Conservation (phyloP, 1,284 basidiomycete species). For the Trametes pubescens region DNA sequence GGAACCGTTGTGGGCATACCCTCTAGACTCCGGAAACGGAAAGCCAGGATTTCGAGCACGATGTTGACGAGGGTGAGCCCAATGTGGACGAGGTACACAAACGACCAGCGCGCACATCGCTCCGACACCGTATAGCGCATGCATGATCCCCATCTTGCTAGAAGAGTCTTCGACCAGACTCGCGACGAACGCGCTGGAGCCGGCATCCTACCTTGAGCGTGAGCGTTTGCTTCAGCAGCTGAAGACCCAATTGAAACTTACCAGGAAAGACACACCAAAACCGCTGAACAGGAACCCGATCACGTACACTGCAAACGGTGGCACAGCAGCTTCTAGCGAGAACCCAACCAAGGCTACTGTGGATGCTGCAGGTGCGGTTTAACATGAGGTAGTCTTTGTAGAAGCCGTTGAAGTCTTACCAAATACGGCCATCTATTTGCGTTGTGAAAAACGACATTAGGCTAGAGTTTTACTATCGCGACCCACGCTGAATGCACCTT, state of each 20-base stretch:
- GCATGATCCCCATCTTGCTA: slow-evolving; percentile 68
- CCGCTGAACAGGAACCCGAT: slow-evolving; percentile 66
- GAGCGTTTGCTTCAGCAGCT: neutral
- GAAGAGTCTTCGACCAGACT: slow-evolving; percentile 52
- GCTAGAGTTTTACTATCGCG: too few relatives aligned
- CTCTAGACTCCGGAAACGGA: slow-evolving; percentile 62
- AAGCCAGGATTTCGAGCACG: slow-evolving; percentile 52
- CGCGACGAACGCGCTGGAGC: slow-evolving; percentile 63
- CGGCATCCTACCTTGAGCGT: slow-evolving; percentile 51
- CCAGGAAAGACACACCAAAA: slow-evolving; percentile 64
- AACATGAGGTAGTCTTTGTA: neutral
- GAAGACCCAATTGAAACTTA: slow-evolving; percentile 30
- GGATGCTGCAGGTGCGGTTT: slow-evolving; percentile 27
- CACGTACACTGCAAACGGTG: slow-evolving; percentile 71
- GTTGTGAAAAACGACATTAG: neutral
- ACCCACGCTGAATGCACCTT: slow-evolving; percentile 48
- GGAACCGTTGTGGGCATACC: slow-evolving; percentile 49
- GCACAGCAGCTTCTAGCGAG: slow-evolving; percentile 60
- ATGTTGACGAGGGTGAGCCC: slow-evolving; percentile 59
- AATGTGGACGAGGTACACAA: slow-evolving; percentile 68
- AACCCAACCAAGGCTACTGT: slow-evolving; percentile 54
- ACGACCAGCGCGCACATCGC: slow-evolving; percentile 70
- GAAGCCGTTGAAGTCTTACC: slow-evolving; percentile 24
- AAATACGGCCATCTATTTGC: slow-evolving; percentile 36
- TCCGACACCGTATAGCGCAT: slow-evolving; percentile 58